Conservation (phyloP, 2,329 filamentous ascomycete genomes). For the Cyphellophora attinorum region DNA sequence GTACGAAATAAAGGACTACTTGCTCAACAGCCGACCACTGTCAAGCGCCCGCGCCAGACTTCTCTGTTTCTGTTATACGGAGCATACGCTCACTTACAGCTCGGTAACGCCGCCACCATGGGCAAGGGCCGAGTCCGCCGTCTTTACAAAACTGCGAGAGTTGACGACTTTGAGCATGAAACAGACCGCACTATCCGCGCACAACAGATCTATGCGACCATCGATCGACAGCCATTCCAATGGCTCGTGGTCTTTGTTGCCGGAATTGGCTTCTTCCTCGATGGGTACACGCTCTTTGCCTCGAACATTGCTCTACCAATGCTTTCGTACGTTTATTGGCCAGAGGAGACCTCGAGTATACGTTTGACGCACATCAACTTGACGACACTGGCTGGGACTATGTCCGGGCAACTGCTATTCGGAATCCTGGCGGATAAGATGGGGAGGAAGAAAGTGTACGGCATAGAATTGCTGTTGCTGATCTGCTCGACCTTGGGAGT, state of each 20-base stretch:
- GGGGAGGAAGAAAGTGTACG: conserved; percentile 42
- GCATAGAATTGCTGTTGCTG: conserved; percentile 38
- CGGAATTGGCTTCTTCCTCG: conserved; percentile 41
- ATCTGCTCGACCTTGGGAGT: conserved; percentile 38
- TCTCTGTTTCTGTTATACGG: too few species aligned
- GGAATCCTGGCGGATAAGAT: conserved; percentile 38
- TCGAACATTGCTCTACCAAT: conserved; percentile 42
- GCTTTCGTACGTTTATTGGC: conserved; percentile 39
- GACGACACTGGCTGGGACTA: conserved; percentile 35
- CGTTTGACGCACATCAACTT: conserved; percentile 34
- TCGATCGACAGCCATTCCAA: conserved; percentile 32
- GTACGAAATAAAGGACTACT: too few species aligned
- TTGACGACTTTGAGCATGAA: conserved; percentile 34
- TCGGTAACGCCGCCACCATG: too few species aligned
- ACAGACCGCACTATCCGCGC: conserved; percentile 34
- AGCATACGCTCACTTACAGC: too few species aligned
- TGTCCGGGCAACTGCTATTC: conserved; percentile 39
- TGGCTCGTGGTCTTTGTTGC: conserved; percentile 37
- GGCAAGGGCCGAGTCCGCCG: conserved; percentile 24
- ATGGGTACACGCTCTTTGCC: conserved; percentile 40
- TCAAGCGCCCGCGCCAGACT: too few species aligned
- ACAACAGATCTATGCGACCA: conserved; percentile 34
- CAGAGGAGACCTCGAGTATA: conserved; percentile 24
- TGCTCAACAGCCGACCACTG: too few species aligned
- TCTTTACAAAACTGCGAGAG: conserved; percentile 34